Evolutionary conservation across 2,329 filamentous ascomycete species (phyloP), one percentile per base, ranked within the genome.

Genomic region (Neopestalotiopsis rosae): DNA sequence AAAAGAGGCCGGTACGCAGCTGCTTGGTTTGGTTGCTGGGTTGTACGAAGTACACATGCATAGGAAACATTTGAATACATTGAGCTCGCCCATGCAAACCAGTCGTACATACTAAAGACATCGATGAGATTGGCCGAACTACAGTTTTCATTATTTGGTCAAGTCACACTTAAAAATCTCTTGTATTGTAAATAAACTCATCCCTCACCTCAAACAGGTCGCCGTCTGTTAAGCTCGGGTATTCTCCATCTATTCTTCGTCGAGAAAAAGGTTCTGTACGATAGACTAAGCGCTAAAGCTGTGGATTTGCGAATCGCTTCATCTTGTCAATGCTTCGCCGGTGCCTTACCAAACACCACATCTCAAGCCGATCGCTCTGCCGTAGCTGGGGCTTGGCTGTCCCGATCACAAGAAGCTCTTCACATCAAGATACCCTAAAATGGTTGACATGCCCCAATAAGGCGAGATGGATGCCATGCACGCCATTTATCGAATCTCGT

Each of bases 321-420:
- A 38, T 58, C 45, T 13, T 45, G 68, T 62, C 68, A 69, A 69
- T 69, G 68, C 65, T 69, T 63, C 56, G 65, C 20, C 66, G 65
- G 32, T n/a, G 17, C 61, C 59, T 59, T n/a, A 13, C 40, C 7
- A 65, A 40, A 61, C 30, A 61, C 45, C 34, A 34, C 28, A 69
- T 49, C 20, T 61, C 65, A 65, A 7, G 28, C 28, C 20, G 5
- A 58, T 34, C 59, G 20, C 30, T 42, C n/a, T n/a, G 32, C 32
- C 59, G 14, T 42, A 62, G 59, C 59, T 17, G 30, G n/a, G 6
- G 28, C 32, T 38, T 62, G n/a, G n/a, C 59, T 62, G 17, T 40
- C n/a, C 20, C 64, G 32, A 24, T n/a, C 30, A n/a, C 24, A 10
- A 32, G 24, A 28, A 24, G 17, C 62, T 32, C 14, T 24, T 20